phyloP scores from a whole-genome alignment of 176 grass and related monocot genomes.

The Musa troglodytarum region DNA sequence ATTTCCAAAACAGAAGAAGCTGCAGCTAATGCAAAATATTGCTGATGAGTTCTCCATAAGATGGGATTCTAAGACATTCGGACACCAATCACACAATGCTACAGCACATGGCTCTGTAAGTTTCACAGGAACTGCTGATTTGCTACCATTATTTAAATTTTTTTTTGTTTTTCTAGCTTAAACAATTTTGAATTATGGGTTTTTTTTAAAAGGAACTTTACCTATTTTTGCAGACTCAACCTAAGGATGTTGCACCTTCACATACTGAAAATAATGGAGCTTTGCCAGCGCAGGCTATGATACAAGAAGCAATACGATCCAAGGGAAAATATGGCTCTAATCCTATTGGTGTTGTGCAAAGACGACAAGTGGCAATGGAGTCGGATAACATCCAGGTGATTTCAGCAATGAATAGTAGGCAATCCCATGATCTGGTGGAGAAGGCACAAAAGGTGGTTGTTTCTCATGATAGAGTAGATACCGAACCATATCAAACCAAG shows the following conservation, averaged over 20 bases:
- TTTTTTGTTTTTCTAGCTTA: not conserved
- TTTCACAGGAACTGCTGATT: constrained; percentile 7
- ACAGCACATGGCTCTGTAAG: constrained; percentile 44
- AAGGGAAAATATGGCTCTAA: constrained; percentile 6
- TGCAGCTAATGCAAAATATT: constrained; percentile 61
- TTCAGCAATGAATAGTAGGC: constrained; percentile 31
- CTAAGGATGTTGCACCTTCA: constrained; percentile 4
- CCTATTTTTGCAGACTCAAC: constrained; percentile 19
- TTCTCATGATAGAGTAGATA: constrained; percentile 19
- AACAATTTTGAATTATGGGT: not conserved
- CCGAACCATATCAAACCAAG: not conserved
- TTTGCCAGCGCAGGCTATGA: not conserved
- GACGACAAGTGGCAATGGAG: constrained; percentile 40
- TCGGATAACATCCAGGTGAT: constrained; percentile 67
- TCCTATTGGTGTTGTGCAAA: constrained; percentile 17
- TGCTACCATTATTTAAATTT: constrained; percentile 5
- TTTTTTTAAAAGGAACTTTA: not conserved
- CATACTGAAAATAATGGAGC: constrained; percentile 17
- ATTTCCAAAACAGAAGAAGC: constrained; percentile 75
- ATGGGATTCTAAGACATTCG: constrained; percentile 47
- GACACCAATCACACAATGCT: constrained; percentile 34
- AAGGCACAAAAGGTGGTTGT: constrained; percentile 23
- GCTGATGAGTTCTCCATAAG: constrained; percentile 60
- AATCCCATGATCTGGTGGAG: constrained; percentile 13
- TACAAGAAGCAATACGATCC: constrained; percentile 10